phyloP scores from a whole-genome alignment of 192 early-diverging fungal species.

The Backusella parvicylindrica region DNA sequence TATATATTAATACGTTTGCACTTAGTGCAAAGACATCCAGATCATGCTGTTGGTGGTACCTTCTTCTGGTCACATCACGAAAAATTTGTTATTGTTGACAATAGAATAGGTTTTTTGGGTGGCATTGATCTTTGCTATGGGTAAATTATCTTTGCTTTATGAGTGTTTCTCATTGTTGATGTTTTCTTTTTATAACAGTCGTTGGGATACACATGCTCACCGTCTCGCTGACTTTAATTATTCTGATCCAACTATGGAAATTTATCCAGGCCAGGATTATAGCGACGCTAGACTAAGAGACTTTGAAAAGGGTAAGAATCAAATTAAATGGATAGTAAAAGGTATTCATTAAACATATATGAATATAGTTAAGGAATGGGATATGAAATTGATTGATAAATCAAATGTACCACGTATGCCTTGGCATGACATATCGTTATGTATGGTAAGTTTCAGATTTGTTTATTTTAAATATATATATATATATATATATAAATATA shows the following conservation, averaged over 20 bases:
- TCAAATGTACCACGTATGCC: conserved; percentile 64
- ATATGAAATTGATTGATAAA: conserved; percentile 41
- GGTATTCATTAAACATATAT: neutral
- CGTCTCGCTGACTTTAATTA: conserved; percentile 62
- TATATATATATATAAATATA: no score
- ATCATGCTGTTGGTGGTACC: conserved; percentile 73
- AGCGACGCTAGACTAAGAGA: conserved; percentile 82
- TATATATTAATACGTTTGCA: neutral
- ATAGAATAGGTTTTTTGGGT: conserved; percentile 80
- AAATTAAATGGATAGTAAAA: neutral
- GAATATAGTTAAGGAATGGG: conserved; percentile 44
- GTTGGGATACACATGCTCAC: conserved; percentile 72
- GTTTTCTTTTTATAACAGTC: conserved; percentile 1
- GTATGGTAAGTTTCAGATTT: conserved; percentile 39
- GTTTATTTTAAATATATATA: no score
- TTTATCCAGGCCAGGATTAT: conserved; percentile 70
- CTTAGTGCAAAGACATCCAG: conserved; percentile 79
- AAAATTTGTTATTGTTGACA: conserved; percentile 76
- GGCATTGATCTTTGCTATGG: conserved; percentile 86
- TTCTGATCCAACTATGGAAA: conserved; percentile 32
- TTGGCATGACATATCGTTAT: conserved; percentile 84
- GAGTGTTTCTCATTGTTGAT: neutral
- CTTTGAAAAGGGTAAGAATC: conserved; percentile 38
- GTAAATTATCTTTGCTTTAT: neutral
- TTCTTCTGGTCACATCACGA: conserved; percentile 89